Evolutionary conservation across 305 asterid species (phyloP).

Genomic region (Solanum hybrid): DNA sequence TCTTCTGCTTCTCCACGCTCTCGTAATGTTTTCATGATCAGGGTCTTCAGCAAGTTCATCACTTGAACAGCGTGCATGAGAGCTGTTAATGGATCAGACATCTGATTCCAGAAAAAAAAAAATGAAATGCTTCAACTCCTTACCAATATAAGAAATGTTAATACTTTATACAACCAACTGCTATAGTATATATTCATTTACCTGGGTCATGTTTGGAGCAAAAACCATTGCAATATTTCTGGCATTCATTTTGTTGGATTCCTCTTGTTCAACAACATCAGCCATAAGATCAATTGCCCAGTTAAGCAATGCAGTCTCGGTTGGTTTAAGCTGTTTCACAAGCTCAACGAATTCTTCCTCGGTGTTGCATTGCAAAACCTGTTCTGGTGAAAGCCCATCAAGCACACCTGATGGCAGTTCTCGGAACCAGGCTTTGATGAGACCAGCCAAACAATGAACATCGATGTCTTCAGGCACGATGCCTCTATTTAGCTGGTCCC

Average conservation of each 20-base stretch:
- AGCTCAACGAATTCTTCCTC: constrained; percentile 77
- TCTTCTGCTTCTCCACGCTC: constrained; percentile 54
- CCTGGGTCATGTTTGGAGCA: constrained; percentile 97
- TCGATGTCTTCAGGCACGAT: constrained; percentile 80
- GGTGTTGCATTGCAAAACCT: constrained; percentile 67
- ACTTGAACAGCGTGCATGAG: constrained; percentile 99
- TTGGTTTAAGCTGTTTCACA: constrained; percentile 64
- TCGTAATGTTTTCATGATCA: constrained; percentile 59
- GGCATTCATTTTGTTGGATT: constrained; percentile 87
- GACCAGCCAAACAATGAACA: constrained; percentile 88
- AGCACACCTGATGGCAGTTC: constrained; percentile 90
- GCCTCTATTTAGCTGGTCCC: constrained; percentile 87
- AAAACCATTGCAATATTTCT: constrained; percentile 95
- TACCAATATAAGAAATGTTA: not conserved
- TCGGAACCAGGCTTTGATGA: constrained; percentile 94
- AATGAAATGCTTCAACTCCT: not conserved
- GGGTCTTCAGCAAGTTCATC: constrained; percentile 84
- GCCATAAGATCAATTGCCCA: constrained; percentile 98
- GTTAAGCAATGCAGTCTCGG: constrained; percentile 67
- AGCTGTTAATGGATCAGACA: constrained; percentile 98
- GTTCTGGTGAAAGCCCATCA: constrained; percentile 79
- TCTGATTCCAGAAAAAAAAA: constrained; percentile 32
- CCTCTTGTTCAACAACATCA: constrained; percentile 89
- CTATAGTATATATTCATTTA: constrained; percentile 4
- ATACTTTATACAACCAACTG: not conserved